Evolutionary conservation across 352 stramenopile species (phyloP).

Genomic region (Pythium rhizo-oryzae): DNA sequence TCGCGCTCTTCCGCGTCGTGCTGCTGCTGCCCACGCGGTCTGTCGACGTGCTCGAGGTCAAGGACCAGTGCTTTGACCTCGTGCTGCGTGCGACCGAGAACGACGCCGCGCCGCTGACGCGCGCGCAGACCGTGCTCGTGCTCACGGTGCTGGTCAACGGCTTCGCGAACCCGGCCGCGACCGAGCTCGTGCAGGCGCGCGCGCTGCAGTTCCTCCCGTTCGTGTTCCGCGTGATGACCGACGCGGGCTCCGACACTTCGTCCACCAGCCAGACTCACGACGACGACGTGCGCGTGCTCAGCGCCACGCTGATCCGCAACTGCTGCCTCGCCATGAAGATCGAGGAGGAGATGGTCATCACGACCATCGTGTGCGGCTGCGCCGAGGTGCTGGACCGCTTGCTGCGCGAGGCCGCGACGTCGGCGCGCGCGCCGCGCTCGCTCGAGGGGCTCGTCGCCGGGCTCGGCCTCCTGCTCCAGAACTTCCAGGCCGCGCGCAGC

Average conservation of each 20-base stretch:
- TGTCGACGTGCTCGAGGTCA: slow-evolving; percentile 30
- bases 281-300: slow-evolving; percentile 53
- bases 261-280: slow-evolving; percentile 1
- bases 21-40: slow-evolving; percentile 42
- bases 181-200: slow-evolving; percentile 49
- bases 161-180: slow-evolving; percentile 55
- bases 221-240: slow-evolving; percentile 59
- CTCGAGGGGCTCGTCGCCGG: slow-evolving; percentile 69
- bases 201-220: slow-evolving; percentile 66
- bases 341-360: slow-evolving; percentile 73
- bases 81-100: slow-evolving; percentile 45
- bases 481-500: slow-evolving; percentile 59
- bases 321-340: slow-evolving; percentile 67
- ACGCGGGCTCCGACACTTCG: slow-evolving; percentile 22
- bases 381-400: slow-evolving; percentile 72
- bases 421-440: slow-evolving; percentile 30
- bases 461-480: slow-evolving; percentile 62
- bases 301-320: slow-evolving; percentile 69
- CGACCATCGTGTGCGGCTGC: slow-evolving; percentile 67
- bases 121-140: slow-evolving; percentile 56
- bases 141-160: slow-evolving; percentile 68
- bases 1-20: slow-evolving; percentile 65
- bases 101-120: too few species aligned
- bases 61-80: slow-evolving; percentile 56
- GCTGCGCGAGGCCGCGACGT: slow-evolving; percentile 34